Evolutionary conservation across 495 filamentous ascomycete genomes (phyloP), one percentile per base, ranked within the genome.

Genomic region (Aspergillus homomorphus): DNA sequence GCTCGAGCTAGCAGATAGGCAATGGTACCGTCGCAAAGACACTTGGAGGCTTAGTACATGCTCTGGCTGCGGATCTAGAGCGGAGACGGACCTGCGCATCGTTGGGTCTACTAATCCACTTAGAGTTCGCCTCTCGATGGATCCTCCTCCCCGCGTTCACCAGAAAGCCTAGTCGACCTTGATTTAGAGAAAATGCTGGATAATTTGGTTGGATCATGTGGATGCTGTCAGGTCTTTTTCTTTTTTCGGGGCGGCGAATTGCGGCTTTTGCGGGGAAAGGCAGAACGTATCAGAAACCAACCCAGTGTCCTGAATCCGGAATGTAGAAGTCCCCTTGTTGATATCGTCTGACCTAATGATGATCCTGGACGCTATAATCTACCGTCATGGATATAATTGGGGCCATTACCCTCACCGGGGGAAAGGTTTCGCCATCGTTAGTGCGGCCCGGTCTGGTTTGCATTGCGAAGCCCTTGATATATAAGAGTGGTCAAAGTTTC

Each of bases 211-310:
- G 51, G 61, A 68, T 68, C 66, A 68, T 66, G 66, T 68, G 66
- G 66, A 66, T 68, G 60, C 65, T 66, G 64, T 66, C 58, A 64
- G 60, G 60, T 62, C 56, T 56, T 58, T 65, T 68, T 61, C 58
- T 63, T 61, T 64, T 67, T 64, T 68, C 30, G 63, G 57, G 61
- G 66, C 66, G 66, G 66, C 66, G 66, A 62, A 64, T 62, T 66
- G 66, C 66, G 66, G 61, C 66, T 69, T 69, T 68, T 69, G 61
- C 59, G 61, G 66, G 63, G 63, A 66, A 69, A 66, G 18, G 20
- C 51, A 57, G 56, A 58, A 51, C 66, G 66, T 69, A 66, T 69
- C 66, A 69, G 61, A 62, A 61, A 54, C 49, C 55, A 57, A 59
- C 57, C 58, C 57, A 58, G 57, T 44, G 58, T 41, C 26, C 60